These are phyloP conservation scores for Botryotinia convoluta DNA, from an alignment of 2,329 filamentous ascomycete genomes.

Conservation along the genomic window DNA sequence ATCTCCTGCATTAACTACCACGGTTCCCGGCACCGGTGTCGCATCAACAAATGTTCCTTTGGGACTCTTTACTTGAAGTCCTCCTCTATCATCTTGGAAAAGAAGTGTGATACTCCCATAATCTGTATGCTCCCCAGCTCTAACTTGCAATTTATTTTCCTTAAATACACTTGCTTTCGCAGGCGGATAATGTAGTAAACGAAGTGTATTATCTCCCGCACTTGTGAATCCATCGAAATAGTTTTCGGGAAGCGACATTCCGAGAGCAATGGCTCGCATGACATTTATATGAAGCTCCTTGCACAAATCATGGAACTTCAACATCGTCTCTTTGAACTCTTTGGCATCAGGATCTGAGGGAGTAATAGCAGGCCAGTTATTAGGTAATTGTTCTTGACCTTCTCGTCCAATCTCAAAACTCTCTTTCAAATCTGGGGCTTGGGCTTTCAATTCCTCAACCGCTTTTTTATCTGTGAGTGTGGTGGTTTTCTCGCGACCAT, in stretches of 20 bases:
- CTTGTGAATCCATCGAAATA: conserved; percentile 79
- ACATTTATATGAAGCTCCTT: conserved; percentile 72
- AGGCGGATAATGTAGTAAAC: conserved; percentile 58
- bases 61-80: conserved; percentile 60
- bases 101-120: conserved; percentile 52
- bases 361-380: conserved; percentile 66
- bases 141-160: conserved; percentile 50
- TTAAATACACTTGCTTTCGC: conserved; percentile 46
- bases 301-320: conserved; percentile 70
- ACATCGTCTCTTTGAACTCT: conserved; percentile 71
- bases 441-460: conserved; percentile 51
- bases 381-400: conserved; percentile 59
- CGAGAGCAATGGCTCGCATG: conserved; percentile 83
- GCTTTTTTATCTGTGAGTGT: conserved; percentile 26
- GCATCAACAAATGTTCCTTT: conserved; percentile 78
- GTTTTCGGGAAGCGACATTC: conserved; percentile 64
- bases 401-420: conserved; percentile 64
- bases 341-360: conserved; percentile 50
- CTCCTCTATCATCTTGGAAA: conserved; percentile 53
- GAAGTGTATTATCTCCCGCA: conserved; percentile 59
- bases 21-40: conserved; percentile 74
- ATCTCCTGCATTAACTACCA: conserved; percentile 88
- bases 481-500: conserved; percentile 34
- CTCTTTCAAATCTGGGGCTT: conserved; percentile 63
- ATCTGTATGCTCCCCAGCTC: conserved; percentile 54